A percentile compares a stretch with the other conserved stretches of the same genome.
Conservation (phyloP, 1,284 basidiomycete species). For the Cutaneotrichosporon sp. region DNA sequence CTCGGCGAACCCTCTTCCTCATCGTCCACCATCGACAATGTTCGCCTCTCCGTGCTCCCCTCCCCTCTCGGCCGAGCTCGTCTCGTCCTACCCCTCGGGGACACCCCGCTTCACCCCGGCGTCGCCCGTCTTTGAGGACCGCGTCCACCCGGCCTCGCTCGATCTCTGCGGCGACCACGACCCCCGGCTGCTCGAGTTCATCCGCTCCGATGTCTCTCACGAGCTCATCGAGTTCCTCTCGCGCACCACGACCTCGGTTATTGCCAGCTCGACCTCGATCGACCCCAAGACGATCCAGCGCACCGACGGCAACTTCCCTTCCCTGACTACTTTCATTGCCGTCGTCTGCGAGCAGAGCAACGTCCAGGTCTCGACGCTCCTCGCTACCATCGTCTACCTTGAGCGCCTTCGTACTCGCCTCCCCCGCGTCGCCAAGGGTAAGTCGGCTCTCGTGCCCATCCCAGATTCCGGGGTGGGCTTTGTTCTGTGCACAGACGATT, state of each 20-base stretch:
- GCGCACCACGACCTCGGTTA: constrained; percentile 51
- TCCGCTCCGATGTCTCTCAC: constrained; percentile 71
- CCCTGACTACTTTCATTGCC: constrained; percentile 84
- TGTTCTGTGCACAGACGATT: not conserved
- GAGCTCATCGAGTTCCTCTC: constrained; percentile 69
- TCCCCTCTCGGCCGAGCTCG: constrained; percentile 22
- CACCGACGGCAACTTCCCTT: constrained; percentile 59
- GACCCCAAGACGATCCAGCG: constrained; percentile 28
- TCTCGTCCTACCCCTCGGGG: constrained; percentile 35
- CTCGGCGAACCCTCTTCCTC: not conserved
- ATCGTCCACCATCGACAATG: constrained; percentile 1
- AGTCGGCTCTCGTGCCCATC: constrained; percentile 13
- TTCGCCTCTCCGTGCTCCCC: constrained; percentile 12
- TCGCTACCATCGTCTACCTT: constrained; percentile 90
- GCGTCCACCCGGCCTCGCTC: constrained; percentile 64
- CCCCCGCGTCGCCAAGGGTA: constrained; percentile 83
- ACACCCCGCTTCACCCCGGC: constrained; percentile 44
- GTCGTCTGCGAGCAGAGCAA: constrained; percentile 82
- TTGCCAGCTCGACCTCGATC: constrained; percentile 51
- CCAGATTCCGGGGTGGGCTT: not conserved
- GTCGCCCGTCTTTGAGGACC: constrained; percentile 52
- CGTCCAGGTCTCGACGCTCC: constrained; percentile 87
- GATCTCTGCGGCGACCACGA: constrained; percentile 69
- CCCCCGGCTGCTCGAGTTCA: constrained; percentile 72
- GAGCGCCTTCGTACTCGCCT: constrained; percentile 80